A percentile compares a stretch with the other conserved stretches of the same genome.
Evolutionary conservation across 208 protist species (phyloP).

Genomic region (Acanthamoeba polyphaga): DNA sequence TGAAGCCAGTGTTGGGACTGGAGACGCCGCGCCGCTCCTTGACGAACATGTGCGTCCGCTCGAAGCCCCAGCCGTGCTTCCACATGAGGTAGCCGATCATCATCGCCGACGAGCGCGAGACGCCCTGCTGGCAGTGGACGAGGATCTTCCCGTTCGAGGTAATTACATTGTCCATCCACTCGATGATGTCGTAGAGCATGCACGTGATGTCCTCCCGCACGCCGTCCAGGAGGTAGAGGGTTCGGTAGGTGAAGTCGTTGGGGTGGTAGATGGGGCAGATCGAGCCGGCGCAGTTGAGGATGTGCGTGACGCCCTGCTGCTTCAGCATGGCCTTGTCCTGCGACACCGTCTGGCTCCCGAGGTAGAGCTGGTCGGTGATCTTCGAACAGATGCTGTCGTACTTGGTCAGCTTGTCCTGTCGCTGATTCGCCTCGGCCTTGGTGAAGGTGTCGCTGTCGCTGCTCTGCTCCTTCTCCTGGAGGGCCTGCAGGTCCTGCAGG

Average conservation of each 20-base stretch:
- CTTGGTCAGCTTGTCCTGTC: slow-evolving; percentile 60
- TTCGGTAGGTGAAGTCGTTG: slow-evolving; percentile 92
- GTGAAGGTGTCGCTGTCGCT: slow-evolving; percentile 62
- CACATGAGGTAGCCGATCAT: slow-evolving; percentile 95
- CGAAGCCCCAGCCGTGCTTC: slow-evolving; percentile 91
- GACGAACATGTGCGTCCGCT: slow-evolving; percentile 92
- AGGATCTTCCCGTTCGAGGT: slow-evolving; percentile 90
- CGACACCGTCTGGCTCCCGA: slow-evolving; percentile 73
- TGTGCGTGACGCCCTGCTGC: slow-evolving; percentile 93
- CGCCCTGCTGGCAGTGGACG: slow-evolving; percentile 96
- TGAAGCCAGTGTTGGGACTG: slow-evolving; percentile 94
- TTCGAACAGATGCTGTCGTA: slow-evolving; percentile 76
- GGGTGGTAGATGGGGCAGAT: slow-evolving; percentile 89
- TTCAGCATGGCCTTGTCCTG: slow-evolving; percentile 72
- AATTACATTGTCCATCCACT: slow-evolving; percentile 92
- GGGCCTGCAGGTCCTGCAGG: slow-evolving; percentile 46
- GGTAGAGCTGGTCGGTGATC: slow-evolving; percentile 73
- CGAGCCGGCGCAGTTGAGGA: slow-evolving; percentile 95
- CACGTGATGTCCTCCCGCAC: slow-evolving; percentile 94
- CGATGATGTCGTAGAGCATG: slow-evolving; percentile 93
- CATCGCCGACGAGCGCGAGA: slow-evolving; percentile 93
- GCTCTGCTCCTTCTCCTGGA: slow-evolving; percentile 59
- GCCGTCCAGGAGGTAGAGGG: slow-evolving; percentile 92
- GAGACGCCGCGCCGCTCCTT: slow-evolving; percentile 90
- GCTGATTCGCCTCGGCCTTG: slow-evolving; percentile 43